Conservation (phyloP, 129 eudicot species). For the Lactuca sativa region DNA sequence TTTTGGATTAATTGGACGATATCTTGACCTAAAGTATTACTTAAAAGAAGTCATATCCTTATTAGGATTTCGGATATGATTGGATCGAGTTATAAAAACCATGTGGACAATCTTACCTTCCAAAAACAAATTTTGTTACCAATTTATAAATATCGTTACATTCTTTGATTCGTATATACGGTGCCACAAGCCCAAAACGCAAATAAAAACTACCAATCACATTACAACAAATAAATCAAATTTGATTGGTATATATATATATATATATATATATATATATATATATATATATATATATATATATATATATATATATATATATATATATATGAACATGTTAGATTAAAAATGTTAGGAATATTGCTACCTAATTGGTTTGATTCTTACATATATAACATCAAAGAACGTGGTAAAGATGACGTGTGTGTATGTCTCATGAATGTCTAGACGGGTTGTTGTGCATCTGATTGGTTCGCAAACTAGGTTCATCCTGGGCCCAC, state of each 20-base stretch:
- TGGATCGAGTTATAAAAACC: not conserved
- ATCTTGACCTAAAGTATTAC: not conserved
- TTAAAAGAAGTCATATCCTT: not conserved
- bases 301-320: not conserved
- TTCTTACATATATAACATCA: not conserved
- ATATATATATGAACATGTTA: not conserved
- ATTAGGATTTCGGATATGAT: not conserved
- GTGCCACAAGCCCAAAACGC: too few species aligned
- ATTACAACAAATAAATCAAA: slow-evolving; percentile 12
- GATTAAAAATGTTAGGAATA: not conserved
- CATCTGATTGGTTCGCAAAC: slow-evolving; percentile 57
- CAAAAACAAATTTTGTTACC: not conserved
- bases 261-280: too few species aligned
- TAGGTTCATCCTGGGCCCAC: slow-evolving; percentile 60
- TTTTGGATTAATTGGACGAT: not conserved
- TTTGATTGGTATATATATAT: not conserved
- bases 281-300: not conserved
- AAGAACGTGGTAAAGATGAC: not conserved
- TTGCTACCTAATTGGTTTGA: not conserved
- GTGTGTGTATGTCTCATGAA: slow-evolving; percentile 35
- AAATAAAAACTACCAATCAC: not conserved
- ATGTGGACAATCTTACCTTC: not conserved
- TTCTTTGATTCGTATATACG: too few species aligned
- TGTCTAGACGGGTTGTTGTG: slow-evolving; percentile 54
- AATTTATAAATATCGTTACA: too few species aligned